phyloP scores from a whole-genome alignment of 2,329 filamentous ascomycete species.

The Aspergillus persii region DNA sequence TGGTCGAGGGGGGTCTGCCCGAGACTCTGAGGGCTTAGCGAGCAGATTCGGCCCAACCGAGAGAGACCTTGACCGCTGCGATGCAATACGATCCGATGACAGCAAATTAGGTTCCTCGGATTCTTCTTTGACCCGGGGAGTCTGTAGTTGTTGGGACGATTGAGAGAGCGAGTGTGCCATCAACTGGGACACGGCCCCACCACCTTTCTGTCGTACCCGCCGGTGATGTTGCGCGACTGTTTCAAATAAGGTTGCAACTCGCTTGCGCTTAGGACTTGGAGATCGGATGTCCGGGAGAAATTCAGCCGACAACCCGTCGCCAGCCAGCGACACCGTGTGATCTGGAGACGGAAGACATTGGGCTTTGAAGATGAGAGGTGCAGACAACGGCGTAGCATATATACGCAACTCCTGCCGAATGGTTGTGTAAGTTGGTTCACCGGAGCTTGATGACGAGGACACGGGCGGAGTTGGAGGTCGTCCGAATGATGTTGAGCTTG shows the following conservation, averaged over 20 bases:
- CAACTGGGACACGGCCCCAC: constrained; percentile 39
- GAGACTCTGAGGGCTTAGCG: constrained; percentile 16
- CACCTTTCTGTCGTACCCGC: constrained; percentile 39
- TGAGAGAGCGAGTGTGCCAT: constrained; percentile 34
- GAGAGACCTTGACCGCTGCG: constrained; percentile 33
- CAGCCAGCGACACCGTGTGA: constrained; percentile 17
- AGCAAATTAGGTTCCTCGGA: constrained; percentile 30
- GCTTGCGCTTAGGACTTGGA: constrained; percentile 43
- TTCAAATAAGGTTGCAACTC: constrained; percentile 44
- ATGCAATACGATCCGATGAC: constrained; percentile 27
- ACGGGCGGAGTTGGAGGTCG: constrained; percentile 37
- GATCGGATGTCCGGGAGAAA: constrained; percentile 40
- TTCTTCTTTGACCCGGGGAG: constrained; percentile 36
- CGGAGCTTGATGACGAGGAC: constrained; percentile 29
- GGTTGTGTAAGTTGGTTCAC: constrained; percentile 9
- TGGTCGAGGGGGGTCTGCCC: constrained; percentile 17
- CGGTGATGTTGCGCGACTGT: constrained; percentile 42
- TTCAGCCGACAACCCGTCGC: constrained; percentile 26
- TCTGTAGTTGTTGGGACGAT: constrained; percentile 30
- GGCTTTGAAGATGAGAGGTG: constrained; percentile 31
- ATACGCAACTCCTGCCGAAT: constrained; percentile 33
- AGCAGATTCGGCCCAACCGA: constrained; percentile 30
- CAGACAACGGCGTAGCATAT: constrained; percentile 38
- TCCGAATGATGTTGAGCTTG: constrained; percentile 24
- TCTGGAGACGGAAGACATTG: constrained; percentile 33